A percentile compares a stretch with the other conserved stretches of the same genome.
phyloP scores from a whole-genome alignment of 768 basidiomycete species.

The Serendipita sp. region DNA sequence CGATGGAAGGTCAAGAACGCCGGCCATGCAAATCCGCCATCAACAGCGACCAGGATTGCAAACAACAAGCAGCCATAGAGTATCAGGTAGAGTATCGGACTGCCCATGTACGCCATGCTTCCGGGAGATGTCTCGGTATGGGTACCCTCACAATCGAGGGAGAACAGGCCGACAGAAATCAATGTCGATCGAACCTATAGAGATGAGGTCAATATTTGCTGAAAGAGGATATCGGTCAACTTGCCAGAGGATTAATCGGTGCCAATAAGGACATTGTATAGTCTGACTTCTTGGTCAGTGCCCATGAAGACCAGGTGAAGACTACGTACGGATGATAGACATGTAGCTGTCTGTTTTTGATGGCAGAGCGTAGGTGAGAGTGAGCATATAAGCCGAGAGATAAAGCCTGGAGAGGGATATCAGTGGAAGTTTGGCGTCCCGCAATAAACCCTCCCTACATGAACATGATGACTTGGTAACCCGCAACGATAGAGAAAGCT shows the following conservation, averaged over 20 bases:
- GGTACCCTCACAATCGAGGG: constrained; percentile 35
- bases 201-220: not conserved
- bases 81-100: constrained; percentile 60
- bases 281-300: constrained; percentile 20
- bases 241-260: constrained; percentile 52
- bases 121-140: constrained; percentile 34
- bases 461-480: constrained; percentile 57
- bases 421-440: not conserved
- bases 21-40: constrained; percentile 42
- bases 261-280: constrained; percentile 51
- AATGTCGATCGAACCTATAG: constrained; percentile 46
- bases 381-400: constrained; percentile 49
- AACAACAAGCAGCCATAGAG: constrained; percentile 42
- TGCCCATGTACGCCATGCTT: constrained; percentile 44
- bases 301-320: not conserved
- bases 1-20: not conserved
- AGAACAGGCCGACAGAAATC: constrained; percentile 66
- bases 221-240: constrained; percentile 16
- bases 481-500: constrained; percentile 57
- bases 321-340: constrained; percentile 36
- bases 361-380: constrained; percentile 54
- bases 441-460: constrained; percentile 13
- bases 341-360: constrained; percentile 37
- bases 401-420: constrained; percentile 30
- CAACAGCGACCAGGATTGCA: constrained; percentile 48